phyloP scores from a whole-genome alignment of 345 rosid species.

The Citropsis articulata region DNA sequence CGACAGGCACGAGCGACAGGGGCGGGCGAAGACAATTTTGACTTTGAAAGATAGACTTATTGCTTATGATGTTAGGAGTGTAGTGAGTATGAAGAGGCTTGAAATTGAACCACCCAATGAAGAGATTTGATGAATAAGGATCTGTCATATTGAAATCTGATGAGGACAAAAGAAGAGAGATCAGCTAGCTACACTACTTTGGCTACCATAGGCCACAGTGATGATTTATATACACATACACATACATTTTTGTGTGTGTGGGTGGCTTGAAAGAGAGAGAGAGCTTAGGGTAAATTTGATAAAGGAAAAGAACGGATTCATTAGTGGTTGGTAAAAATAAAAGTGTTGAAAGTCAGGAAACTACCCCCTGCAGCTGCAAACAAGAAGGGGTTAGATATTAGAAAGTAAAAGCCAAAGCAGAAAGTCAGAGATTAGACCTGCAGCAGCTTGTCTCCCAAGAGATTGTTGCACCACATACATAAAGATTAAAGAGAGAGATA shows the following conservation, averaged over 20 bases:
- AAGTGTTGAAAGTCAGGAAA: conserved; percentile 7
- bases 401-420: conserved; percentile 14
- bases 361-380: conserved; percentile 4
- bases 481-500: conserved; percentile 17
- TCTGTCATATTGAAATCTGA: conserved; percentile 32
- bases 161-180: background rate
- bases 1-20: too few relatives aligned
- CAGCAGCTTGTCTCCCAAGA: conserved; percentile 25
- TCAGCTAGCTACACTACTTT: background rate
- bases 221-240: background rate
- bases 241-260: background rate
- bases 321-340: background rate
- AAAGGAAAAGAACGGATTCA: background rate
- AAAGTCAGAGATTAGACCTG: conserved; percentile 26
- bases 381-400: background rate
- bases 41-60: conserved; percentile 1
- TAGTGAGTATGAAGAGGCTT: conserved; percentile 27
- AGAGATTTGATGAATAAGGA: conserved; percentile 36
- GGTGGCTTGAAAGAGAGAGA: background rate
- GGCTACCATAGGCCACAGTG: background rate
- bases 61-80: background rate
- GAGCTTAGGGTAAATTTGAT: background rate
- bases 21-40: conserved; percentile 1
- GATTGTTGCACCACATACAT: conserved; percentile 12
- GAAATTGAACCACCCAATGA: conserved; percentile 36